Percentiles rank a stretch among this genome's conserved stretches.
Evolutionary conservation across 306 rosid genomes (phyloP).

Genomic region (Pyrus pyrifolia): DNA sequence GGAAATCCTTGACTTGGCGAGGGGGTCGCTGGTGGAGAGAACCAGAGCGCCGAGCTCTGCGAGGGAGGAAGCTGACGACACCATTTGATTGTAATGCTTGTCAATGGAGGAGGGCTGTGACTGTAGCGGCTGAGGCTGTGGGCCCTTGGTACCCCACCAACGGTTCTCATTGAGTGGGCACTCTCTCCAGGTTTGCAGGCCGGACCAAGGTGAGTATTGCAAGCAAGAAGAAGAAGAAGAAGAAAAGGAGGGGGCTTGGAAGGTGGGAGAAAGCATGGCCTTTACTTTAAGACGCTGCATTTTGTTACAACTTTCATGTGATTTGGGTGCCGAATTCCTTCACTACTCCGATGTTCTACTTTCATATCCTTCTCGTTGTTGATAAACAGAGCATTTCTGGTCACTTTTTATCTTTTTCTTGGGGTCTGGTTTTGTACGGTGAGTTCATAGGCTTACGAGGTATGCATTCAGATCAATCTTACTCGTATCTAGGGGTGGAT

Average conservation of each 20-base stretch:
- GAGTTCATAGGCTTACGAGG: too few species aligned
- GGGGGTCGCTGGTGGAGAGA: slow-evolving; percentile 73
- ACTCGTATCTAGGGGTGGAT: too few species aligned
- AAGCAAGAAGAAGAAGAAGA: slow-evolving; percentile 14
- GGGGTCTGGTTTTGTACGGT: too few species aligned
- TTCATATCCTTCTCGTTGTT: not conserved
- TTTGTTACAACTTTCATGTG: not conserved
- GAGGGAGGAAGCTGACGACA: slow-evolving; percentile 46
- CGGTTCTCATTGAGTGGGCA: slow-evolving; percentile 58
- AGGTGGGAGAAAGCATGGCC: slow-evolving; percentile 12
- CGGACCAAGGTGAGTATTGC: slow-evolving; percentile 48
- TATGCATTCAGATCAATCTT: too few species aligned
- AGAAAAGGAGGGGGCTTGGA: slow-evolving; percentile 12
- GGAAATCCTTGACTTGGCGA: slow-evolving; percentile 60
- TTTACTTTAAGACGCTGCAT: slow-evolving; percentile 32
- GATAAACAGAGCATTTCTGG: not conserved
- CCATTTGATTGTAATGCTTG: slow-evolving; percentile 7
- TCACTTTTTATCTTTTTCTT: not conserved
- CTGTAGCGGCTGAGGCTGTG: slow-evolving; percentile 26
- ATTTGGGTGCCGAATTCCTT: not conserved
- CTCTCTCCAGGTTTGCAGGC: slow-evolving; percentile 67
- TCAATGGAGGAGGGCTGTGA: not conserved
- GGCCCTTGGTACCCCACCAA: slow-evolving; percentile 66
- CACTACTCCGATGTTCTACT: not conserved
- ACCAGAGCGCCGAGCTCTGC: slow-evolving; percentile 79